Percentiles rank a stretch among this genome's conserved stretches.
Conservation (phyloP, 1,139 yeast genomes). For the Chernovozyma sophiae-reginae region DNA sequence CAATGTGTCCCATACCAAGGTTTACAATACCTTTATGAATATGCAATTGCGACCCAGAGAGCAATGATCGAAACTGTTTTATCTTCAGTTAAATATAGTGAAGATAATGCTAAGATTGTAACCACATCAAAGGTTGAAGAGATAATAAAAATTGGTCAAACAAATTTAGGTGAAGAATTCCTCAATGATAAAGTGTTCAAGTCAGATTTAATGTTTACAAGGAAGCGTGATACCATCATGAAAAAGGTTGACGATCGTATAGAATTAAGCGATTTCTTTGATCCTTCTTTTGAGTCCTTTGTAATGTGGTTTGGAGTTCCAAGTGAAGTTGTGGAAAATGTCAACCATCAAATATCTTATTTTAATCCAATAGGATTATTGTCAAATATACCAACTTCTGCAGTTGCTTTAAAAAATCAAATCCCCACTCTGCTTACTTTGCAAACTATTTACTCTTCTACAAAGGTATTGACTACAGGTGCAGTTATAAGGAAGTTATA, state of each 20-base stretch:
- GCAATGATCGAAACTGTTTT: constrained; percentile 63
- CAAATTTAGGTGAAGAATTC: constrained; percentile 53
- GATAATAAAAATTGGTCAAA: constrained; percentile 62
- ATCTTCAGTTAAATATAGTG: constrained; percentile 62
- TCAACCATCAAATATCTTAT: constrained; percentile 25
- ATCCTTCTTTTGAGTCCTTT: constrained; percentile 64
- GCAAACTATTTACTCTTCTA: constrained; percentile 43
- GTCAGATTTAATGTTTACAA: constrained; percentile 78
- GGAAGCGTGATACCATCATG: constrained; percentile 58
- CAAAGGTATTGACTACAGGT: constrained; percentile 40
- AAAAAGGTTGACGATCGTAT: constrained; percentile 59
- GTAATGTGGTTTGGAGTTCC: constrained; percentile 42
- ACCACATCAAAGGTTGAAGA: constrained; percentile 60
- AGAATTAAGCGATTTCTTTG: constrained; percentile 68
- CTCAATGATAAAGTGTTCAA: constrained; percentile 66
- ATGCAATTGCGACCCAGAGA: constrained; percentile 66
- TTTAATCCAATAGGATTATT: constrained; percentile 36
- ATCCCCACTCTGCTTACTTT: constrained; percentile 39
- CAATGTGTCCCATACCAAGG: constrained; percentile 61
- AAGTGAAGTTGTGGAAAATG: constrained; percentile 16
- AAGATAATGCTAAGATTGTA: constrained; percentile 57
- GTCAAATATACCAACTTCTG: constrained; percentile 28
- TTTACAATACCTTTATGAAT: constrained; percentile 60
- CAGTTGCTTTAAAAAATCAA: constrained; percentile 30
- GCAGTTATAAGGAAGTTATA: constrained; percentile 34